Conservation (phyloP, 495 filamentous ascomycete genomes). For the Penicillium riverlandense region DNA sequence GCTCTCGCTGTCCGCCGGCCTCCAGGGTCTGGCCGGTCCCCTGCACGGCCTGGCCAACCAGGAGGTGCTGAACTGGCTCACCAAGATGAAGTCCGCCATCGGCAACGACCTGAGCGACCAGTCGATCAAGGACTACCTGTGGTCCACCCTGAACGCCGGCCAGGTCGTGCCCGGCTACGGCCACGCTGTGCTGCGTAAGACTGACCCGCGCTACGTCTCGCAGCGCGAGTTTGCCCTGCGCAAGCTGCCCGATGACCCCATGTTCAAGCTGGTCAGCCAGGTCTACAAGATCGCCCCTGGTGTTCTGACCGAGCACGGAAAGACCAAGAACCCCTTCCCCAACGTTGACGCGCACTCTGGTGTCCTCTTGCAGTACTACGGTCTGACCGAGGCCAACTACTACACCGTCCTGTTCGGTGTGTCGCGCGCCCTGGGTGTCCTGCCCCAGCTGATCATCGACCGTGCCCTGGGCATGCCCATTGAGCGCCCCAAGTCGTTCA, state of each 20-base stretch:
- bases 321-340: constrained; percentile 90
- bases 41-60: constrained; percentile 99
- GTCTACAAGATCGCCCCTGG: constrained; percentile 99
- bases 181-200: constrained; percentile 98
- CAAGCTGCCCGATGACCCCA: constrained; percentile 88
- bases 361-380: constrained; percentile 99
- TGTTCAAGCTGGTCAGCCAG: constrained; percentile 99
- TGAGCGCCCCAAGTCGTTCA: constrained; percentile 89
- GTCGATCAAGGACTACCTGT: constrained; percentile 95
- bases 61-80: constrained; percentile 97
- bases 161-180: constrained; percentile 97
- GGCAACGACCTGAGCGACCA: constrained; percentile 92
- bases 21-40: constrained; percentile 95
- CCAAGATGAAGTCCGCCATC: constrained; percentile 93
- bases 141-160: constrained; percentile 90
- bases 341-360: constrained; percentile 85
- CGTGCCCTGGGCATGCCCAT: constrained; percentile 75
- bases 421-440: constrained; percentile 92
- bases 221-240: constrained; percentile 93
- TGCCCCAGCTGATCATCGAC: constrained; percentile 99
- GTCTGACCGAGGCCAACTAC: constrained; percentile 96
- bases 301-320: constrained; percentile 97
- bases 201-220: constrained; percentile 94
- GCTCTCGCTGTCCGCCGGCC: constrained; percentile 90
- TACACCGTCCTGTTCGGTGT: constrained; percentile 99